phyloP scores from a whole-genome alignment of 2,329 filamentous ascomycete genomes.

The Teratosphaeria epicoccoides region DNA sequence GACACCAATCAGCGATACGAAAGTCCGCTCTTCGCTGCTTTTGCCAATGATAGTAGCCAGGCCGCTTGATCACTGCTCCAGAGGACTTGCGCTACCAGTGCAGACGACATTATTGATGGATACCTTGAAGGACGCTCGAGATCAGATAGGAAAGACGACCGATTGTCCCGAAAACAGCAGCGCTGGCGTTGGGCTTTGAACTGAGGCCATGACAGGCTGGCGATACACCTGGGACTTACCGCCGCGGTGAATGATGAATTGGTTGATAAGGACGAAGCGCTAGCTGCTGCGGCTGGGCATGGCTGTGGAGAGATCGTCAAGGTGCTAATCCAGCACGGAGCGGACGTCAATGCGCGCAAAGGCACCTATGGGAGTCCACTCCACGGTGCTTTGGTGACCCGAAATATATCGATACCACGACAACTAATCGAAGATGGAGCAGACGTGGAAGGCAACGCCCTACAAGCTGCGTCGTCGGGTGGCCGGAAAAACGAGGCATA shows the following conservation, averaged over 20 bases:
- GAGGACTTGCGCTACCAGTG: too few relatives aligned
- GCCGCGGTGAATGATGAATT: too few relatives aligned
- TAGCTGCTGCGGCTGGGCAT: too few relatives aligned
- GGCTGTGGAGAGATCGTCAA: background rate
- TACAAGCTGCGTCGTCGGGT: conserved; percentile 8
- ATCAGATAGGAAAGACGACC: too few relatives aligned
- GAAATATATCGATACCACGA: background rate
- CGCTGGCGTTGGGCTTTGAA: too few relatives aligned
- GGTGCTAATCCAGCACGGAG: conserved; percentile 9
- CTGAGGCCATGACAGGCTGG: too few relatives aligned
- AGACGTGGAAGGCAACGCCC: conserved; percentile 8
- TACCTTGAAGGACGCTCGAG: too few relatives aligned
- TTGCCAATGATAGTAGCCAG: too few relatives aligned
- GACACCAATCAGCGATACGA: background rate
- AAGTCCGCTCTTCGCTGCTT: conserved; percentile 13
- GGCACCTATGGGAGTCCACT: conserved; percentile 8
- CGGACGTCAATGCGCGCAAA: conserved; percentile 2
- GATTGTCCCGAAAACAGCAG: too few relatives aligned
- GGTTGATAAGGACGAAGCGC: too few relatives aligned
- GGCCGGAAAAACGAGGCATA: conserved; percentile 6
- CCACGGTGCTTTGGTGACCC: conserved; percentile 11
- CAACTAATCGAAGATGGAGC: conserved; percentile 9
- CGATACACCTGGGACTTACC: too few relatives aligned
- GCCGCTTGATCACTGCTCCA: background rate
- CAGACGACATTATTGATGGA: too few relatives aligned